These are phyloP conservation scores for Rhododendron ferrugineum DNA, from an alignment of 148 eudicot genomes.

Conservation along the genomic window DNA sequence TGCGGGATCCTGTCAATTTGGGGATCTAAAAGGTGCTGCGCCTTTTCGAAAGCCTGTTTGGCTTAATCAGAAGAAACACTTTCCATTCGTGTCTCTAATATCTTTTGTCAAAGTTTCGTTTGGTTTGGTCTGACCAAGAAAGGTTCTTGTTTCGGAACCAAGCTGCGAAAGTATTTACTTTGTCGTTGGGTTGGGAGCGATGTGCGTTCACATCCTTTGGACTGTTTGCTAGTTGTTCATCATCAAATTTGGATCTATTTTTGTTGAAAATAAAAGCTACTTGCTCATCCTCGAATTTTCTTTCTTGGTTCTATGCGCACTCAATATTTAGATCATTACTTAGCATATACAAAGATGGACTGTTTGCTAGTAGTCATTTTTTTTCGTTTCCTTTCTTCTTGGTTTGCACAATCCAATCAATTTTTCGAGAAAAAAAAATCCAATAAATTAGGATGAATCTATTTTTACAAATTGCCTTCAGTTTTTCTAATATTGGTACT, in stretches of 20 bases:
- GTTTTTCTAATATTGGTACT: no score
- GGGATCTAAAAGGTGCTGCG: constrained; percentile 15
- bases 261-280: constrained; percentile 1
- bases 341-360: no score
- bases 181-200: neutral
- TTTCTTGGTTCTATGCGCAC: neutral
- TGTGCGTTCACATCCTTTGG: neutral
- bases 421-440: no score
- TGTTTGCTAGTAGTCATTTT: no score
- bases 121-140: neutral
- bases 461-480: no score
- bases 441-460: no score
- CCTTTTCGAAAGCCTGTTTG: neutral
- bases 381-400: no score
- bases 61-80: neutral
- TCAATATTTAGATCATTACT: neutral
- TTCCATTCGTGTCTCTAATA: neutral
- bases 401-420: no score
- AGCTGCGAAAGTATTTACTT: neutral
- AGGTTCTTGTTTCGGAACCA: neutral
- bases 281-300: neutral
- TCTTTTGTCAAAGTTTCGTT: neutral
- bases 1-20: constrained; percentile 56
- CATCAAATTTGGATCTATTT: neutral
- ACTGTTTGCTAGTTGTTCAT: neutral